Percentiles rank a stretch among this genome's conserved stretches.
Conservation (phyloP, 331 rosid species). For the Ulmus americana region DNA sequence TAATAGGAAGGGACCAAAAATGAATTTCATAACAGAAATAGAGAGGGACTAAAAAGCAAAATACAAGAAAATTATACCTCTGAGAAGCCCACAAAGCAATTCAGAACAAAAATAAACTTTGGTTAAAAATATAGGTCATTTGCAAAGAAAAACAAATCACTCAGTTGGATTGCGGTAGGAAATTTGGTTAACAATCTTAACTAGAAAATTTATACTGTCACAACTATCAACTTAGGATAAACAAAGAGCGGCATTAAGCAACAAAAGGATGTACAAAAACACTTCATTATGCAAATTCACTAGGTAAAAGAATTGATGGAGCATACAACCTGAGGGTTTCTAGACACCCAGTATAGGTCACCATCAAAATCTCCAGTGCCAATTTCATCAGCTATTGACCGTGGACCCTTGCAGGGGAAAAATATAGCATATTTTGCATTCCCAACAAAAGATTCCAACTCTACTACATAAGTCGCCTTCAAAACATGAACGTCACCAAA, state of each 20-base stretch:
- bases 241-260: no score
- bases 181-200: background rate
- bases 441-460: conserved; percentile 43
- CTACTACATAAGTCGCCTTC: conserved; percentile 41
- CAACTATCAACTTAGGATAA: no score
- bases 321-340: conserved; percentile 48
- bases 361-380: conserved; percentile 81
- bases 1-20: conserved; percentile 12
- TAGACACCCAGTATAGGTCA: conserved; percentile 68
- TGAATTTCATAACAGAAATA: background rate
- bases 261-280: no score
- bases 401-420: conserved; percentile 63
- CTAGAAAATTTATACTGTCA: no score
- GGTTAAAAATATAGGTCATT: background rate
- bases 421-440: conserved; percentile 59
- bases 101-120: background rate
- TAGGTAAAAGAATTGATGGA: background rate
- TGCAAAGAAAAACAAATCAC: background rate
- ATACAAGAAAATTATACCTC: background rate
- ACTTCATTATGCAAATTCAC: background rate
- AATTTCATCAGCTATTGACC: conserved; percentile 69
- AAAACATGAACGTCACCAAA: conserved; percentile 64
- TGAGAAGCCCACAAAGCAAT: background rate
- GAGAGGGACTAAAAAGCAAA: background rate
- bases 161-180: background rate